Percentiles rank a stretch among this genome's conserved stretches.
phyloP scores from a whole-genome alignment of 1,284 basidiomycete genomes.

The Stereum hirsutum region DNA sequence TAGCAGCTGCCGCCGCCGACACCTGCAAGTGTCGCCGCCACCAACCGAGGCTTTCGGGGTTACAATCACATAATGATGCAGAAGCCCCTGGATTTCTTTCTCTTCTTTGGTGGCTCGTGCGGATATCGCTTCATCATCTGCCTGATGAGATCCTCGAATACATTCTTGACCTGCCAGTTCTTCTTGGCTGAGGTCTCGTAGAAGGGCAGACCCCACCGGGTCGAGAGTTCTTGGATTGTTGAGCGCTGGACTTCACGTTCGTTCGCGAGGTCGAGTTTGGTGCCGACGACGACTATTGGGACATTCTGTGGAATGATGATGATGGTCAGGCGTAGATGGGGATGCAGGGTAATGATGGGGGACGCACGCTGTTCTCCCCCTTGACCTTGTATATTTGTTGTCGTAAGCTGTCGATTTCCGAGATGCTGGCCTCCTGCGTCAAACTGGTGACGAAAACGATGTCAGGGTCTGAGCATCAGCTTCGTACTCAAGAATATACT shows the following conservation, averaged over 20 bases:
- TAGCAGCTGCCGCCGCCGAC: too few relatives aligned
- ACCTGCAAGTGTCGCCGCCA: too few relatives aligned
- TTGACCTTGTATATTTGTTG: conserved; percentile 78
- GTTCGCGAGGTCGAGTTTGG: conserved; percentile 76
- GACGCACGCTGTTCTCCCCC: conserved; percentile 49
- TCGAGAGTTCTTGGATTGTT: conserved; percentile 57
- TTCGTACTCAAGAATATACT: conserved; percentile 7
- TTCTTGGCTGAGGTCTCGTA: conserved; percentile 82
- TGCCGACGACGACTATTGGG: conserved; percentile 84
- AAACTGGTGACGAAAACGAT: conserved; percentile 33
- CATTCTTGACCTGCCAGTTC: conserved; percentile 72
- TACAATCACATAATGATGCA: conserved; percentile 59
- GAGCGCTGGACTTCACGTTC: conserved; percentile 73
- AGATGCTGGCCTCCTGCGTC: conserved; percentile 68
- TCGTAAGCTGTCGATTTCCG: conserved; percentile 70
- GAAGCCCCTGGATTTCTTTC: conserved; percentile 15
- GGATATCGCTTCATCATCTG: conserved; percentile 68
- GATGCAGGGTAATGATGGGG: neutral
- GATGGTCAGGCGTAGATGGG: too few relatives aligned
- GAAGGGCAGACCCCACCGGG: conserved; percentile 66
- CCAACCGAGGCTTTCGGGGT: too few relatives aligned
- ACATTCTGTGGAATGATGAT: conserved; percentile 48
- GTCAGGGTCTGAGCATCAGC: neutral
- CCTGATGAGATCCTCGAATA: conserved; percentile 70
- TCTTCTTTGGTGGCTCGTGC: conserved; percentile 25